Base-by-base conservation (phyloP, 1,284 basidiomycete species). In the Malassezia sympodialis region DNA sequence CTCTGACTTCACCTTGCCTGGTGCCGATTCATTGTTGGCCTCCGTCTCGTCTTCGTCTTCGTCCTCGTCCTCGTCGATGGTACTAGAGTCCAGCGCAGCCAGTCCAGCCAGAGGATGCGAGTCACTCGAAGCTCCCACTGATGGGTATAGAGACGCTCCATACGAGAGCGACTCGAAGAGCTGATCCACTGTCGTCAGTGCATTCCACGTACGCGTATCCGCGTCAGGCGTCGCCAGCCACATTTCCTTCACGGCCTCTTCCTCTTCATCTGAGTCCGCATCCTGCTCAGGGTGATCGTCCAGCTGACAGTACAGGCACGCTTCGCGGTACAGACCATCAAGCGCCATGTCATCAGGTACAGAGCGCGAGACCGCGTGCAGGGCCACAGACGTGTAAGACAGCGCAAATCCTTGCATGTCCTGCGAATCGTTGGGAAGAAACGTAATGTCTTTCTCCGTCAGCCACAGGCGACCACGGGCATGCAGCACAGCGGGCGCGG, bases 1-100 rank as follows among this genome's bases (percentile, higher is more conserved):
- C 85, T 88, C 83, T 76, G 83, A 85, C 83, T 88, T 88, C 84
- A 93, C 88, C 86, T 87, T 85, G 79, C 90, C 90, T 64, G 84
- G 21, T 14, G 8, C 32, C 83, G 77, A 86, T 84, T 71, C 82
- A 86, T 59, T 87, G 80, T 19, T 11, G 28, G 28, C 12, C 24
- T 26, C 31, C 8, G 10, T n/a, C n/a, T 17, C 23, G 15, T 28
- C 51, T 6, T 14, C 17, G 21, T 49, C 32, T 11, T 45, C 49
- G 32, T 35, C 75, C 5, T 76, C 76, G 2, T 43, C 61, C 19
- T 49, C 56, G 37, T 79, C 78, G 19, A 23, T 45, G 14, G 48
- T 51, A 2, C 62, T 65, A 7, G 68, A 63, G 19, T 65, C 66
- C 30, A 73, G 69, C 1, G 68, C 62, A 4, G 63, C 72, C n/a